Evolutionary conservation across 441 rosid species (phyloP).

Genomic region (Populus tomentosa): DNA sequence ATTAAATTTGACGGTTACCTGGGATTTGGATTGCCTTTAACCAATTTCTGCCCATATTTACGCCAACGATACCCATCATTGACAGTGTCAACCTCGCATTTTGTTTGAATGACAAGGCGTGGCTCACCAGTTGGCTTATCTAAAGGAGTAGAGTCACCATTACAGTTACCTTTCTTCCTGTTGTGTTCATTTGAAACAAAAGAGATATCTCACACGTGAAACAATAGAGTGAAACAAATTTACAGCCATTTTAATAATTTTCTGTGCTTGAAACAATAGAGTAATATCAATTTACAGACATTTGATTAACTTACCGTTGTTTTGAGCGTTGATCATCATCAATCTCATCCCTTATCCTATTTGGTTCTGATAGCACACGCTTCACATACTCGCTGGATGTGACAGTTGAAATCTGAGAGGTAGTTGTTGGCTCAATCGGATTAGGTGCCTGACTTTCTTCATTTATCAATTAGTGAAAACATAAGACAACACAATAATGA

Average conservation of each 20-base stretch:
- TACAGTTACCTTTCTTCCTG: slow-evolving; percentile 59
- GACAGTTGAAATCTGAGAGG: slow-evolving; percentile 34
- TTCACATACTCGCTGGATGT: slow-evolving; percentile 39
- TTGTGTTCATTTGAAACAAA: background rate
- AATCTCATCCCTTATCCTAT: slow-evolving; percentile 40
- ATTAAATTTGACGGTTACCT: slow-evolving; percentile 38
- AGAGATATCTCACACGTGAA: slow-evolving; percentile 6
- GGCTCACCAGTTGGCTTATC: slow-evolving; percentile 53
- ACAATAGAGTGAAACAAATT: background rate
- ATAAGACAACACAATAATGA: slow-evolving; percentile 18
- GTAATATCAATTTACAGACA: background rate
- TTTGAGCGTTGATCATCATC: slow-evolving; percentile 50
- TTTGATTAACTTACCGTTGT: slow-evolving; percentile 45
- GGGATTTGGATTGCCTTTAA: slow-evolving; percentile 93
- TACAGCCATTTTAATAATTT: background rate
- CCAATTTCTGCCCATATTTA: slow-evolving; percentile 94
- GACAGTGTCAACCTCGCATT: slow-evolving; percentile 70
- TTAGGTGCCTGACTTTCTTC: slow-evolving; percentile 38
- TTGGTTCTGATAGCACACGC: slow-evolving; percentile 36
- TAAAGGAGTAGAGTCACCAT: slow-evolving; percentile 31
- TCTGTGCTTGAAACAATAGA: background rate
- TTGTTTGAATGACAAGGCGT: slow-evolving; percentile 60
- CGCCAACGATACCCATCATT: slow-evolving; percentile 99
- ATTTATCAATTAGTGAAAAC: slow-evolving; percentile 41
- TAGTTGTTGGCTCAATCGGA: slow-evolving; percentile 27